Evolutionary conservation across 371 early-diverging fungal species (phyloP).

Genomic region (Cokeromyces recurvatus): DNA sequence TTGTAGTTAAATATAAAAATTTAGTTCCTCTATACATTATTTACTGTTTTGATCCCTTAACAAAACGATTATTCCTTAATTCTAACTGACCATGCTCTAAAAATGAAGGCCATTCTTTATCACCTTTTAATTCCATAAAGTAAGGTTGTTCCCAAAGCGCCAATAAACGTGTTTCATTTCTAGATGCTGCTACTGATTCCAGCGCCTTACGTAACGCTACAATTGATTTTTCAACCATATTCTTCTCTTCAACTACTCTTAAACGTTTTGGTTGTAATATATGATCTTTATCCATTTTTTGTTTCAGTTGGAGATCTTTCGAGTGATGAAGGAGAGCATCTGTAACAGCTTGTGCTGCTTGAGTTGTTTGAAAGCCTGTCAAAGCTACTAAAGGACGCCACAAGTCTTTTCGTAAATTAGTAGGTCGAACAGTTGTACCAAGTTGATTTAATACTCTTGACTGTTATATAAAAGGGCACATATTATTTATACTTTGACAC

Average conservation of each 20-base stretch:
- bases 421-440: slow-evolving; percentile 32
- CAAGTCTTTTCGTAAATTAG: slow-evolving; percentile 51
- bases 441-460: slow-evolving; percentile 15
- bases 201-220: slow-evolving; percentile 40
- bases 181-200: slow-evolving; percentile 17
- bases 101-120: slow-evolving; percentile 41
- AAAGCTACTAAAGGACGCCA: slow-evolving; percentile 59
- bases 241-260: slow-evolving; percentile 35
- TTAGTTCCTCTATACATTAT: too few relatives aligned
- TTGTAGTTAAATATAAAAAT: too few relatives aligned
- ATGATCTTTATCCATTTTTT: slow-evolving; percentile 31
- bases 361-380: slow-evolving; percentile 43
- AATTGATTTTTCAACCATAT: slow-evolving; percentile 35
- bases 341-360: slow-evolving; percentile 52
- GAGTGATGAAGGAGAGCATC: slow-evolving; percentile 56
- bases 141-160: slow-evolving; percentile 48
- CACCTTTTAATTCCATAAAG: slow-evolving; percentile 36
- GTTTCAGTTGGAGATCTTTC: slow-evolving; percentile 30
- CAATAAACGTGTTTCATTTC: slow-evolving; percentile 20
- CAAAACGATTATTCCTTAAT: slow-evolving; percentile 42
- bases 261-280: slow-evolving; percentile 42
- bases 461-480: too few relatives aligned
- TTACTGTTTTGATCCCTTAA: too few relatives aligned
- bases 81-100: slow-evolving; percentile 43
- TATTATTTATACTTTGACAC: too few relatives aligned